A percentile compares a stretch with the other conserved stretches of the same genome.
Conservation (phyloP, 2,329 filamentous ascomycete species). For the Microdochium trichocladiopsis region DNA sequence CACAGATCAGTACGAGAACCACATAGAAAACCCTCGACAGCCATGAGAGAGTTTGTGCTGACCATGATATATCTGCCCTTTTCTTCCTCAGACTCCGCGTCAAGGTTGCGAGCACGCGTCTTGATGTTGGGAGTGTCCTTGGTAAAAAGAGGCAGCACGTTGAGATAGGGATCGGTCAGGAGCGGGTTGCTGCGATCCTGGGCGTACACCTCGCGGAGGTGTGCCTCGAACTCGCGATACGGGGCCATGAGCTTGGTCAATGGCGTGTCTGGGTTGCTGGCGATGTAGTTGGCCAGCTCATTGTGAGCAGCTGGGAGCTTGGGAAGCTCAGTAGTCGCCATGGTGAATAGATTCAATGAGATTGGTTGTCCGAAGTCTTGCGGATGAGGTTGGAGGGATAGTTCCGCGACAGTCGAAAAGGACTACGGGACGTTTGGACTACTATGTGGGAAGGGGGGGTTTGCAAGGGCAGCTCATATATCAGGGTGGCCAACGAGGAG, state of each 20-base stretch:
- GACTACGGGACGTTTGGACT: not conserved
- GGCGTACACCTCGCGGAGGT: conserved; percentile 60
- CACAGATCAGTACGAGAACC: too few species aligned
- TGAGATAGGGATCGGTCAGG: conserved; percentile 50
- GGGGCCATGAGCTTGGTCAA: conserved; percentile 55
- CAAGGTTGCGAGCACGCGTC: conserved; percentile 54
- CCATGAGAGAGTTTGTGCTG: too few species aligned
- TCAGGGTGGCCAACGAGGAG: not conserved
- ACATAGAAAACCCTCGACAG: too few species aligned
- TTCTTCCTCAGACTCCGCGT: conserved; percentile 50
- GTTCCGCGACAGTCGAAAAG: too few species aligned
- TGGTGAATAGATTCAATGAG: conserved; percentile 9
- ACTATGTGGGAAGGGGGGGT: not conserved
- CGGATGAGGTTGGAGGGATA: too few species aligned
- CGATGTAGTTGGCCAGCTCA: conserved; percentile 45
- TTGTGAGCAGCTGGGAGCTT: conserved; percentile 36
- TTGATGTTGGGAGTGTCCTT: conserved; percentile 48
- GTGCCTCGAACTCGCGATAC: conserved; percentile 60
- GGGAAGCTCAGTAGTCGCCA: conserved; percentile 31
- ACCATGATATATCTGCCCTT: conserved; percentile 62
- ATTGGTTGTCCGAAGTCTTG: too few species aligned
- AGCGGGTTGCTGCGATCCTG: conserved; percentile 56
- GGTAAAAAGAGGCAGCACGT: conserved; percentile 60
- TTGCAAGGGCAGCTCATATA: not conserved
- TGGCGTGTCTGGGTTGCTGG: conserved; percentile 41